A percentile compares a stretch with the other conserved stretches of the same genome.
phyloP scores from a whole-genome alignment of 257 asterid genomes.

The Solanum infundibuliforme region DNA sequence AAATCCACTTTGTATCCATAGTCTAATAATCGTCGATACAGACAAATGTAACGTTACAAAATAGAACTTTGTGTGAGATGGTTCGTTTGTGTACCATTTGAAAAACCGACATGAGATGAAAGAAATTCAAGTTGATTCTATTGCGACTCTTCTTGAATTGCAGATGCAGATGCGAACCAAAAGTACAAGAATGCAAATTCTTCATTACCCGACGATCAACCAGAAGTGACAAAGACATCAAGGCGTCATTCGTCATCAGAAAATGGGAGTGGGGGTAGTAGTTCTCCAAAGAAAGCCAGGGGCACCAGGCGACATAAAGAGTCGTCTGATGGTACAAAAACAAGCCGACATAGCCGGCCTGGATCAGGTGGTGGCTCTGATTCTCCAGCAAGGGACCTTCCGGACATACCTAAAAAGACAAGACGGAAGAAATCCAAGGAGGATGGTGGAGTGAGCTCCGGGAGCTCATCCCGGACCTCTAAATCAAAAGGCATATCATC shows the following conservation, averaged over 20 bases:
- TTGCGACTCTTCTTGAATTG: neutral
- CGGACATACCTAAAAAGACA: slow-evolving; percentile 34
- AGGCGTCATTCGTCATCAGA: slow-evolving; percentile 20
- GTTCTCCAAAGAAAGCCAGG: slow-evolving; percentile 33
- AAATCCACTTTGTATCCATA: neutral
- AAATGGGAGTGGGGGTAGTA: slow-evolving; percentile 1
- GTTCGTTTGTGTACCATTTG: neutral
- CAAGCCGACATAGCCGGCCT: slow-evolving; percentile 14
- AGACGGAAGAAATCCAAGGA: slow-evolving; percentile 54
- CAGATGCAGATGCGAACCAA: slow-evolving; percentile 23
- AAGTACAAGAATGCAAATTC: slow-evolving; percentile 11
- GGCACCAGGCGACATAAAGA: slow-evolving; percentile 38
- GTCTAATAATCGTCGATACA: neutral
- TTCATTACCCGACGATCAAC: slow-evolving; percentile 12
- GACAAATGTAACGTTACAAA: neutral
- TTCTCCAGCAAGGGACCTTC: slow-evolving; percentile 13
- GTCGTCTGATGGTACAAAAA: slow-evolving; percentile 25
- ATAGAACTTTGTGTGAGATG: neutral
- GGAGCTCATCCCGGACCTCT: slow-evolving; percentile 19
- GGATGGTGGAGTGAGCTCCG: slow-evolving; percentile 1
- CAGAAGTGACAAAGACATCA: slow-evolving; percentile 31
- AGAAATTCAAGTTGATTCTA: neutral
- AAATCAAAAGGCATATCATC: slow-evolving; percentile 9
- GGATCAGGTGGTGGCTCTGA: slow-evolving; percentile 4
- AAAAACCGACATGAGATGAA: neutral